phyloP scores from a whole-genome alignment of 2,329 filamentous ascomycete species.

The Microdochium trichocladiopsis region DNA sequence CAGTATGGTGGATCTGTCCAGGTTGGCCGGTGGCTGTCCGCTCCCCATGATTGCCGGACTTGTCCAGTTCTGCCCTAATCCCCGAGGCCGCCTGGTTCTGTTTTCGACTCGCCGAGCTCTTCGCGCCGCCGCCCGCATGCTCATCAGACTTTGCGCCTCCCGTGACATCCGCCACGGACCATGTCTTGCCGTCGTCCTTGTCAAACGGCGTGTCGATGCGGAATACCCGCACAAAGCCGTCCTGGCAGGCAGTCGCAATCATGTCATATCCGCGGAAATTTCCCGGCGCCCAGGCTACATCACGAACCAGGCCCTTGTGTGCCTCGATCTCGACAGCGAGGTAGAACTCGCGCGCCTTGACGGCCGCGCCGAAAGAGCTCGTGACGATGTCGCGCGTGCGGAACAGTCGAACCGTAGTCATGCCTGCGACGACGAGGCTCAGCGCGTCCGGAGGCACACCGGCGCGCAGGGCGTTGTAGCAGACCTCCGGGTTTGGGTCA shows the following conservation, averaged over 20 bases:
- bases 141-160: conserved; percentile 26
- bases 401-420: conserved; percentile 78
- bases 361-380: conserved; percentile 41
- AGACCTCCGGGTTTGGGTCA: conserved; percentile 78
- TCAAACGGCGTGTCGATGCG: conserved; percentile 58
- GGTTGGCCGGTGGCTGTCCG: conserved; percentile 49
- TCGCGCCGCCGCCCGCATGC: conserved; percentile 11
- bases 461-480: conserved; percentile 69
- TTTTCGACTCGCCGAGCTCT: conserved; percentile 13
- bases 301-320: conserved; percentile 72
- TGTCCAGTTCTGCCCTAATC: conserved; percentile 45
- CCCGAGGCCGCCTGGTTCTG: conserved; percentile 33
- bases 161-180: conserved; percentile 38
- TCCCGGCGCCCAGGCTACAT: conserved; percentile 88
- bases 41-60: conserved; percentile 37
- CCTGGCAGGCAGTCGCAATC: conserved; percentile 86
- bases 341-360: conserved; percentile 72
- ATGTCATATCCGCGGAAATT: conserved; percentile 87
- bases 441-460: conserved; percentile 77
- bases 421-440: conserved; percentile 76
- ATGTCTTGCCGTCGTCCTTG: conserved; percentile 40
- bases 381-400: conserved; percentile 58
- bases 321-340: conserved; percentile 69
- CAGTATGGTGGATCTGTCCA: conserved; percentile 59
- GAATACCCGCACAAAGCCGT: conserved; percentile 86